These are phyloP conservation scores for Cyberlindnera euphorbiiphila DNA, from an alignment of 805 yeast species.

Conservation along the genomic window DNA sequence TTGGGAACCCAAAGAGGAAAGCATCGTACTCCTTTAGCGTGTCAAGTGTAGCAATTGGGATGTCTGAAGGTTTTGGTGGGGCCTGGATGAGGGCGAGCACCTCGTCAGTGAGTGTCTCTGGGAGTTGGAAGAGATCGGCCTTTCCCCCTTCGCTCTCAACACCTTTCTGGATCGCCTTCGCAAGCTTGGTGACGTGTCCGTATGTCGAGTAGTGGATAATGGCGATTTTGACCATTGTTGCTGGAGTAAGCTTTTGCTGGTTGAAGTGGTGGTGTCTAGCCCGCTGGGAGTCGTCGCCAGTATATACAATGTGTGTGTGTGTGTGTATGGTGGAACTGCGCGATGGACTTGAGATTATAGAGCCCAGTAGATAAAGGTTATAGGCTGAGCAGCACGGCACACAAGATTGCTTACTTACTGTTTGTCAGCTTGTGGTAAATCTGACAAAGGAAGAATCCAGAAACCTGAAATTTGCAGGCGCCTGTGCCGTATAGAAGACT, in stretches of 20 bases:
- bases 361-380: no score
- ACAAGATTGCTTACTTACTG: no score
- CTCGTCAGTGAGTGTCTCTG: slow-evolving; percentile 68
- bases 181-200: slow-evolving; percentile 69
- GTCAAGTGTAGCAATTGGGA: slow-evolving; percentile 60
- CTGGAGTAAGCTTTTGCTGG: neutral
- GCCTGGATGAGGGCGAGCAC: slow-evolving; percentile 57
- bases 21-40: slow-evolving; percentile 69
- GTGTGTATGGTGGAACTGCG: no score
- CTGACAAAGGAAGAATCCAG: no score
- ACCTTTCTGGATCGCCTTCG: slow-evolving; percentile 66
- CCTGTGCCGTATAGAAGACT: no score
- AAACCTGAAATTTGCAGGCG: no score
- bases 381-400: no score
- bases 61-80: slow-evolving; percentile 55
- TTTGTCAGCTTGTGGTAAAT: no score
- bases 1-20: slow-evolving; percentile 79
- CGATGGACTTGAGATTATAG: no score
- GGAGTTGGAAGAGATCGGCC: slow-evolving; percentile 70
- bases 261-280: no score
- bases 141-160: slow-evolving; percentile 61
- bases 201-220: slow-evolving; percentile 65
- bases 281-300: no score
- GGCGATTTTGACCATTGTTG: slow-evolving; percentile 17
- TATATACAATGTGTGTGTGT: no score